These are phyloP conservation scores for Rhynchospora tenuis DNA, from an alignment of 176 grass and related monocot genomes.

Conservation along the genomic window DNA sequence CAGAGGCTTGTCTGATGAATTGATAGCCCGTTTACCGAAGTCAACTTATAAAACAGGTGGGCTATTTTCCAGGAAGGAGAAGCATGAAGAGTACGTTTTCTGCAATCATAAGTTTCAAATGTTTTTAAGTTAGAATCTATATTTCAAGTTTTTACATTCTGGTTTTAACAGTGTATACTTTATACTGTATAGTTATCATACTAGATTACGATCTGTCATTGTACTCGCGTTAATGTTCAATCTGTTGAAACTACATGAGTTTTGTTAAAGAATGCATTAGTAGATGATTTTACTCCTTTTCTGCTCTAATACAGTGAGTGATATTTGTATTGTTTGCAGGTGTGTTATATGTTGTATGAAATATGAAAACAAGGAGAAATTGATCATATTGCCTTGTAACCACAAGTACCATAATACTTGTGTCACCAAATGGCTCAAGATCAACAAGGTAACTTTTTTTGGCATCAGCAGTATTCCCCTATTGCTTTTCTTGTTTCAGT, in stretches of 20 bases:
- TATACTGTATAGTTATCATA: neutral
- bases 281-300: slow-evolving; percentile 4
- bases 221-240: slow-evolving; percentile 4
- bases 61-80: slow-evolving; percentile 81
- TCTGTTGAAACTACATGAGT: neutral
- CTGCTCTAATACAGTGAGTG: neutral
- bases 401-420: slow-evolving; percentile 83
- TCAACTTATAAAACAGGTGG: slow-evolving; percentile 54
- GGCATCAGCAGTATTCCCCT: neutral
- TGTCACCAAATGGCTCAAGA: slow-evolving; percentile 74
- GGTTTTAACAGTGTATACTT: neutral
- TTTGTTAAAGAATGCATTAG: neutral
- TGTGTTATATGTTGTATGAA: slow-evolving; percentile 84
- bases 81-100: slow-evolving; percentile 70
- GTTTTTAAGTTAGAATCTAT: neutral
- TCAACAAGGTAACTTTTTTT: slow-evolving; percentile 60
- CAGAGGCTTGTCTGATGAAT: slow-evolving; percentile 60
- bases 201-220: neutral
- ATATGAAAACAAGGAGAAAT: slow-evolving; percentile 74
- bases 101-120: neutral
- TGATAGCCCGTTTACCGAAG: slow-evolving; percentile 47
- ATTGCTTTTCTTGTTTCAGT: neutral
- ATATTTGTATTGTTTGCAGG: slow-evolving; percentile 42
- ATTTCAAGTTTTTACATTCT: neutral
- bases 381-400: slow-evolving; percentile 64